These are phyloP conservation scores for Agastache rugosa DNA, from an alignment of 257 asterid species.

Conservation along the genomic window DNA sequence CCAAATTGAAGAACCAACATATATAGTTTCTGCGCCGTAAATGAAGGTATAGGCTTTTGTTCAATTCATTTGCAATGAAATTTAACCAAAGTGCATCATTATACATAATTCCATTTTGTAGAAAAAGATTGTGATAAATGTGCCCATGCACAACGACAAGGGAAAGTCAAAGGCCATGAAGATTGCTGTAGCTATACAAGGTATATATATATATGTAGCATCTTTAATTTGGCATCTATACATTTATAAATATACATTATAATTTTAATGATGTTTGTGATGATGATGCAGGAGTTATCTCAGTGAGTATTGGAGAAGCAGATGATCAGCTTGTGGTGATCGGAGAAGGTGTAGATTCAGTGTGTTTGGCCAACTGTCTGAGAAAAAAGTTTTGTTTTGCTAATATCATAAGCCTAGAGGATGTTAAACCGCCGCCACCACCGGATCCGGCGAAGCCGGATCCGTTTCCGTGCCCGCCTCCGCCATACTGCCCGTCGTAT, in stretches of 20 bases:
- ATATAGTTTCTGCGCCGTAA: neutral
- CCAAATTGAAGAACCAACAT: neutral
- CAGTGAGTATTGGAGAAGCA: conserved; percentile 34
- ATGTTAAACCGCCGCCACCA: conserved; percentile 36
- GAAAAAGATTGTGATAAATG: conserved; percentile 37
- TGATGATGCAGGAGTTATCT: conserved; percentile 39
- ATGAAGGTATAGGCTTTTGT: neutral
- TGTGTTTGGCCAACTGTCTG: conserved; percentile 41
- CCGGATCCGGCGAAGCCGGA: no score
- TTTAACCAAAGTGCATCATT: neutral
- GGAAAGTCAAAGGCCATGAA: conserved; percentile 39
- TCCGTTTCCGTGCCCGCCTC: neutral
- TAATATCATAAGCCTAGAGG: conserved; percentile 26
- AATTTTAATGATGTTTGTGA: neutral
- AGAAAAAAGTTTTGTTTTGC: conserved; percentile 44
- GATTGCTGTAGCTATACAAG: conserved; percentile 28
- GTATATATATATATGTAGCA: neutral
- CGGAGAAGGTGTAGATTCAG: conserved; percentile 49
- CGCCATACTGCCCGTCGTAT: neutral
- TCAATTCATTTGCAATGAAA: neutral
- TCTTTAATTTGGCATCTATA: neutral
- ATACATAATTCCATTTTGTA: neutral
- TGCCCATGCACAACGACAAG: conserved; percentile 31
- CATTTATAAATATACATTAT: neutral
- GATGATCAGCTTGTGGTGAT: conserved; percentile 39